These are phyloP conservation scores for Nemania sp. DNA, from an alignment of 2,329 filamentous ascomycete species.

Conservation along the genomic window DNA sequence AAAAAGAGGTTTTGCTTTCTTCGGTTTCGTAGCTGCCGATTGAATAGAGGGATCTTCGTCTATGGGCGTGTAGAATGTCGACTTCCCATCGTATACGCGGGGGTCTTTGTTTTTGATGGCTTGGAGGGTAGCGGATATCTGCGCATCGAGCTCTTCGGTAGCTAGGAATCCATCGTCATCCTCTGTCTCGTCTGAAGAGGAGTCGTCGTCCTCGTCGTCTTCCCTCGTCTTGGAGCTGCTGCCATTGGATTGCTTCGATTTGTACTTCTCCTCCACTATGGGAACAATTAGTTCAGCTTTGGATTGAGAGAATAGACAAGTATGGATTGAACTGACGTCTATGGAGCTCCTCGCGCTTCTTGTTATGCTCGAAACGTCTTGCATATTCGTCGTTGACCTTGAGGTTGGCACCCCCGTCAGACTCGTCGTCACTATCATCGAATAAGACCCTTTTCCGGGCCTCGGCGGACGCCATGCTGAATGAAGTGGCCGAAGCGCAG, in stretches of 20 bases:
- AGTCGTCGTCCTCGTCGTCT: constrained; percentile 65
- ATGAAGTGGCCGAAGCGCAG: not conserved
- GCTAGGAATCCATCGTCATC: constrained; percentile 89
- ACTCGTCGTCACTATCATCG: constrained; percentile 59
- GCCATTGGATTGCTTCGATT: constrained; percentile 49
- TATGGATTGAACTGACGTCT: constrained; percentile 54
- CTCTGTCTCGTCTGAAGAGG: constrained; percentile 76
- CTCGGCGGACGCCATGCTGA: constrained; percentile 39
- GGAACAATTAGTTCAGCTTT: constrained; percentile 26
- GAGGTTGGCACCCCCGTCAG: constrained; percentile 56
- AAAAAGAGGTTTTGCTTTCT: constrained; percentile 82
- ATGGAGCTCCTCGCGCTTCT: constrained; percentile 88
- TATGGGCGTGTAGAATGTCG: constrained; percentile 75
- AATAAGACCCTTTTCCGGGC: constrained; percentile 54
- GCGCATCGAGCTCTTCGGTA: constrained; percentile 81
- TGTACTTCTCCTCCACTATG: constrained; percentile 90
- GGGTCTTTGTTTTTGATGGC: constrained; percentile 92
- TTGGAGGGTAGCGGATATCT: constrained; percentile 84
- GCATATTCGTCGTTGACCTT: constrained; percentile 93
- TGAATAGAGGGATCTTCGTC: constrained; percentile 50
- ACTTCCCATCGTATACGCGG: constrained; percentile 79
- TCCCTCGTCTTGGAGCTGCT: constrained; percentile 50
- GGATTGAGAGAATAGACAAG: not conserved
- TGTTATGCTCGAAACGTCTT: constrained; percentile 90
- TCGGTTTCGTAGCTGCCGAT: constrained; percentile 46